A percentile compares a stretch with the other conserved stretches of the same genome.
Conservation (phyloP, 2,329 filamentous ascomycete species). For the Fusarium fujikuroi region DNA sequence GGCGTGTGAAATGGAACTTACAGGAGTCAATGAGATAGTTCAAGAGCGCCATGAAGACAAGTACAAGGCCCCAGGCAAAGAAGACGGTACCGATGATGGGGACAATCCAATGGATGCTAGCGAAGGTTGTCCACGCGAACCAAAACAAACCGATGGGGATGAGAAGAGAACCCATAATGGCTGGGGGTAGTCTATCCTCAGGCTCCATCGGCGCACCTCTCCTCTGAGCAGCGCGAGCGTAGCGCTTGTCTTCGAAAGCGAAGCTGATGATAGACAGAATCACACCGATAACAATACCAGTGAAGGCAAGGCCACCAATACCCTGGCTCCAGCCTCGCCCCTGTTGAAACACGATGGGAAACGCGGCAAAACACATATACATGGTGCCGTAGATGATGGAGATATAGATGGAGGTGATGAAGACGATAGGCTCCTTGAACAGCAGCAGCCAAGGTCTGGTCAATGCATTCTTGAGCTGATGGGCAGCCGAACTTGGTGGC, state of each 20-base stretch:
- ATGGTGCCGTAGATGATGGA: slow-evolving; percentile 55
- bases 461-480: slow-evolving; percentile 56
- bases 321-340: slow-evolving; percentile 22
- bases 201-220: not conserved
- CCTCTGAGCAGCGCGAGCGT: not conserved
- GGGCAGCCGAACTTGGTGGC: slow-evolving; percentile 48
- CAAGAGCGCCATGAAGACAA: slow-evolving; percentile 15
- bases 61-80: slow-evolving; percentile 13
- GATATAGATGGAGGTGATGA: slow-evolving; percentile 72
- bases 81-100: slow-evolving; percentile 1
- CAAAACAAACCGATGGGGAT: slow-evolving; percentile 16
- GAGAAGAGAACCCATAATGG: slow-evolving; percentile 9
- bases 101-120: slow-evolving; percentile 2
- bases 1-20: accelerated
- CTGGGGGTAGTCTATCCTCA: not conserved
- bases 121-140: slow-evolving; percentile 23
- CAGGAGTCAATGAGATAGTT: slow-evolving; percentile 27
- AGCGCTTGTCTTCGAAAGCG: slow-evolving; percentile 5
- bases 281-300: slow-evolving; percentile 9
- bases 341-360: slow-evolving; percentile 23
- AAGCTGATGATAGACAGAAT: not conserved
- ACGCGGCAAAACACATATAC: slow-evolving; percentile 29
- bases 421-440: slow-evolving; percentile 75
- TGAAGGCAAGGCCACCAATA: slow-evolving; percentile 3
- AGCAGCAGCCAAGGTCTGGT: slow-evolving; percentile 74